Conservation (phyloP, 2,329 filamentous ascomycete species). For the Xylariales sp. region DNA sequence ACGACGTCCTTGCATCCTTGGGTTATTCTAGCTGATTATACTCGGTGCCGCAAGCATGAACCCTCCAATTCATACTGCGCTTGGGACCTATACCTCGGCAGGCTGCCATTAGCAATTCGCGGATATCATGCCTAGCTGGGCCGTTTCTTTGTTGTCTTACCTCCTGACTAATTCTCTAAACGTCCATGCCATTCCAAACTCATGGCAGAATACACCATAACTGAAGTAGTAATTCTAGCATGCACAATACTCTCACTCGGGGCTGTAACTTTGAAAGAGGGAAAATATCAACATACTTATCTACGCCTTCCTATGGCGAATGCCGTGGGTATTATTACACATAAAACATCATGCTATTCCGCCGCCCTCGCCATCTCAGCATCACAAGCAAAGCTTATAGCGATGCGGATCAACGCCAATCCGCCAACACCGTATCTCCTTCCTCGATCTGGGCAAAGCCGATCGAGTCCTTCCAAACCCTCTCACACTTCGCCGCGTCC, state of each 20-base stretch:
- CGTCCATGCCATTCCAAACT: not conserved
- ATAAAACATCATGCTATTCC: not conserved
- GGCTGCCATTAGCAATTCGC: not conserved
- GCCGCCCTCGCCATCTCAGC: too few species aligned
- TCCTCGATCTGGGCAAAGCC: conserved; percentile 43
- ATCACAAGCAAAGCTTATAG: not conserved
- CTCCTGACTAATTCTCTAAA: not conserved
- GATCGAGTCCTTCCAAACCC: conserved; percentile 50
- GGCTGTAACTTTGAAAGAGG: not conserved
- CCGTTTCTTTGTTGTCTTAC: not conserved
- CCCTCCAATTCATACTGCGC: not conserved
- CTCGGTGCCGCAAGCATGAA: not conserved
- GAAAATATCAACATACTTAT: not conserved
- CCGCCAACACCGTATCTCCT: conserved; percentile 46
- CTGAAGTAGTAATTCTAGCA: not conserved
- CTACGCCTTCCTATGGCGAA: too few species aligned
- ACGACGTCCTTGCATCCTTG: not conserved
- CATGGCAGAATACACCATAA: not conserved
- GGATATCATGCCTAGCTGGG: not conserved
- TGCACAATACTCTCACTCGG: not conserved
- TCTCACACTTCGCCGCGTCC: conserved; percentile 45
- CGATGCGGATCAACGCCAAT: conserved; percentile 41
- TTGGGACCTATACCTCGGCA: not conserved
- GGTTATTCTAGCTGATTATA: not conserved
- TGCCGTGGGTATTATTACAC: not conserved